Evolutionary conservation across 2,329 filamentous ascomycete genomes (phyloP).

Genomic region (Penicillium sp.): DNA sequence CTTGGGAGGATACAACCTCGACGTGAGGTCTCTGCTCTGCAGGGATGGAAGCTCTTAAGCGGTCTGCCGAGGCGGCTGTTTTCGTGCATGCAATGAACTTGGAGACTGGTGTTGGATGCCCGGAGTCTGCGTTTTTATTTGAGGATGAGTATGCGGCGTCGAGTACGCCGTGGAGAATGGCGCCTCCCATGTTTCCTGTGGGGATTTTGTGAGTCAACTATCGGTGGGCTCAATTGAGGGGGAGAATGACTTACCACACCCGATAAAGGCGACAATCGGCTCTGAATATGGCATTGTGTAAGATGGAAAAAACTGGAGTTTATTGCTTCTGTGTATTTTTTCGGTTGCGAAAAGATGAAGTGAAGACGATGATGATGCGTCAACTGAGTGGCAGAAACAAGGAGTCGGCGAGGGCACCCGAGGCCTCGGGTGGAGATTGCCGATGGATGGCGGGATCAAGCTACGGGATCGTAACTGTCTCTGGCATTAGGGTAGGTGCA

Average conservation of each 20-base stretch:
- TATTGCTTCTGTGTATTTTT: background rate
- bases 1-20: slow-evolving; percentile 39
- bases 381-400: background rate
- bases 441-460: background rate
- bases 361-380: background rate
- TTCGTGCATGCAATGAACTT: slow-evolving; percentile 47
- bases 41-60: slow-evolving; percentile 33
- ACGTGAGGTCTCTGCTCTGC: slow-evolving; percentile 32
- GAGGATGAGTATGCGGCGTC: slow-evolving; percentile 27
- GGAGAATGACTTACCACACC: slow-evolving; percentile 18
- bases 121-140: background rate
- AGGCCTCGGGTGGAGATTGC: slow-evolving; percentile 3
- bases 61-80: slow-evolving; percentile 38
- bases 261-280: slow-evolving; percentile 23
- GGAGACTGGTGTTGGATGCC: slow-evolving; percentile 12
- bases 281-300: slow-evolving; percentile 12
- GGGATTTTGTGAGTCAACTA: slow-evolving; percentile 9
- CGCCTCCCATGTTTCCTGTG: slow-evolving; percentile 41
- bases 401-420: slow-evolving; percentile 1
- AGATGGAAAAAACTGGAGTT: background rate
- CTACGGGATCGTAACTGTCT: background rate
- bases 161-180: slow-evolving; percentile 39
- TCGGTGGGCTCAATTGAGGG: background rate
- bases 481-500: no score
- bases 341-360: background rate